Evolutionary conservation across 495 filamentous ascomycete genomes (phyloP).

Genomic region (Alectoria sarmentosa): DNA sequence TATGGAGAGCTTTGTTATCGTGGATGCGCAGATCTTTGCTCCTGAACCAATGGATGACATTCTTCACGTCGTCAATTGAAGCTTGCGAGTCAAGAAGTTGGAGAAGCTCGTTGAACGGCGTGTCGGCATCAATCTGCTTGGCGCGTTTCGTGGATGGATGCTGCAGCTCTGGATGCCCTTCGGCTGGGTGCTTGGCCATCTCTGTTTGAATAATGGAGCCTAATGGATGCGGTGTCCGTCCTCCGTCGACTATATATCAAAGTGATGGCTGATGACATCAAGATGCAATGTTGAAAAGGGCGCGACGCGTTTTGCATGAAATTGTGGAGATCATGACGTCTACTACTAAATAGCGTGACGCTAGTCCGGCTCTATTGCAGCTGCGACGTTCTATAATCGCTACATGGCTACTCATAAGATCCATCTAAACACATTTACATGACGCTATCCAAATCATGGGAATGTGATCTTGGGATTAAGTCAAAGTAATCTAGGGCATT

Average conservation of each 20-base stretch:
- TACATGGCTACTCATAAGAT: too few relatives aligned
- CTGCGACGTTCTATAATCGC: too few relatives aligned
- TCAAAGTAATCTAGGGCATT: too few relatives aligned
- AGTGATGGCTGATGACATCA: background rate
- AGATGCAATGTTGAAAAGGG: background rate
- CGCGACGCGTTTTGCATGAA: background rate
- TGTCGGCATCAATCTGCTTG: conserved; percentile 36
- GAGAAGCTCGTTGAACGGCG: conserved; percentile 29
- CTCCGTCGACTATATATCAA: too few relatives aligned
- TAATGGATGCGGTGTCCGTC: too few relatives aligned
- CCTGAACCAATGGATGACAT: conserved; percentile 38
- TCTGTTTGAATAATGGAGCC: background rate
- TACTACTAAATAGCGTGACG: too few relatives aligned
- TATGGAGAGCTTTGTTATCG: conserved; percentile 37
- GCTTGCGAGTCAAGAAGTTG: conserved; percentile 27
- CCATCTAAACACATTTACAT: too few relatives aligned
- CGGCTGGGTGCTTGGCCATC: conserved; percentile 27
- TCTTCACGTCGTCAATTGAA: conserved; percentile 24
- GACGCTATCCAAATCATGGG: too few relatives aligned
- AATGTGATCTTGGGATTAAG: too few relatives aligned
- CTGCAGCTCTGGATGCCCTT: conserved; percentile 30
- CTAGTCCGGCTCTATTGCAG: too few relatives aligned
- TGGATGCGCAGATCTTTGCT: conserved; percentile 37
- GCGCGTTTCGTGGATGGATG: conserved; percentile 39
- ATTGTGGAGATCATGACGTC: conserved; percentile 11